These are phyloP conservation scores for Coemansia sp. DNA, from an alignment of 192 early-diverging fungal genomes.

Conservation along the genomic window DNA sequence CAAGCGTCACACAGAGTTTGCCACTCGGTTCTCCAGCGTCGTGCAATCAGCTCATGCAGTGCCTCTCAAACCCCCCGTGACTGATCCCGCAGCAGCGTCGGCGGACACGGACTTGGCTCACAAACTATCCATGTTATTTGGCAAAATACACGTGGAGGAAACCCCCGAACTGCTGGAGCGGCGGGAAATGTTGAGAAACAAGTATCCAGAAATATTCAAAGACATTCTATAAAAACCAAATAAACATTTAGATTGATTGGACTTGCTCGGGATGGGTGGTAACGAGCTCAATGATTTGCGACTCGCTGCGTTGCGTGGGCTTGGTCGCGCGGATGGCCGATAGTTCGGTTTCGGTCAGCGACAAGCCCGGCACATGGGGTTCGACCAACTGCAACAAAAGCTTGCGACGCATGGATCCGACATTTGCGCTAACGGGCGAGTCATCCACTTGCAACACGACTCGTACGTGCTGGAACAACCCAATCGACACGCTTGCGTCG, in stretches of 20 bases:
- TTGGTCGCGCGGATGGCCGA: constrained; percentile 16
- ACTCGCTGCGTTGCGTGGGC: constrained; percentile 1
- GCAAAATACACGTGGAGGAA: constrained; percentile 13
- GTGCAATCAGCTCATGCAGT: not conserved
- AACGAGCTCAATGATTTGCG: constrained; percentile 34
- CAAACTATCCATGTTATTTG: constrained; percentile 14
- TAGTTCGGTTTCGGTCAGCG: constrained; percentile 24
- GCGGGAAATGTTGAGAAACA: constrained; percentile 19
- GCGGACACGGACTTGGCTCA: constrained; percentile 20
- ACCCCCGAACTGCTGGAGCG: constrained; percentile 32
- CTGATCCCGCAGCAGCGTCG: not conserved
- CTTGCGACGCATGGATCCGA: constrained; percentile 54
- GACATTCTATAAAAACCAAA: not conserved
- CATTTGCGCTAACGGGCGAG: constrained; percentile 47
- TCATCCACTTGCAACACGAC: constrained; percentile 51
- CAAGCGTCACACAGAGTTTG: not conserved
- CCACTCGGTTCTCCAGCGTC: not conserved
- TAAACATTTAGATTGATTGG: constrained; percentile 16
- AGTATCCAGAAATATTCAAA: constrained; percentile 36
- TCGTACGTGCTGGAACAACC: constrained; percentile 44
- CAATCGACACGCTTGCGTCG: constrained; percentile 15
- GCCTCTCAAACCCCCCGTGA: not conserved
- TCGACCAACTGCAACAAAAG: constrained; percentile 38
- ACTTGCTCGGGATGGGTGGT: constrained; percentile 46
- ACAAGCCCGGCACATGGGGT: constrained; percentile 29